These are phyloP conservation scores for Trichophyton mentagrophytes DNA, from an alignment of 2,329 filamentous ascomycete species.

Conservation along the genomic window DNA sequence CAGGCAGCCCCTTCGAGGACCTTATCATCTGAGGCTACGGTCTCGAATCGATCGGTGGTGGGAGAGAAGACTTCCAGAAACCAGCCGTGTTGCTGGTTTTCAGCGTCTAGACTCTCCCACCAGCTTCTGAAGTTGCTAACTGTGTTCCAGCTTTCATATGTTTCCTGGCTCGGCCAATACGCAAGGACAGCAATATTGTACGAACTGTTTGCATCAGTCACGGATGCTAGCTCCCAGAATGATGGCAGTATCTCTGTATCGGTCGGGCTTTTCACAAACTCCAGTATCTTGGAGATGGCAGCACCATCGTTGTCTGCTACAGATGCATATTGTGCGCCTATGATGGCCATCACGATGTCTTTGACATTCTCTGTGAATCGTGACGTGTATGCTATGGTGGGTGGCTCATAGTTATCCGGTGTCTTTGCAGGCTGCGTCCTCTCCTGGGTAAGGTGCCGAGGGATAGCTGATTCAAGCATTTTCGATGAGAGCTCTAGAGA, in stretches of 20 bases:
- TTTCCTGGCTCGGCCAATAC: conserved; percentile 26
- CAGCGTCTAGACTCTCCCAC: conserved; percentile 25
- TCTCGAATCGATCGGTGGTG: conserved; percentile 34
- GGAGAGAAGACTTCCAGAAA: conserved; percentile 35
- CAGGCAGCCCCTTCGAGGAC: conserved; percentile 31
- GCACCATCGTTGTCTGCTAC: conserved; percentile 8
- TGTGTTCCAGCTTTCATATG: conserved; percentile 23
- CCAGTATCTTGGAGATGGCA: conserved; percentile 11
- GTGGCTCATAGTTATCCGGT: conserved; percentile 9
- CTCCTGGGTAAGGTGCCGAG: conserved; percentile 8
- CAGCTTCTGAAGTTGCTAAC: conserved; percentile 27
- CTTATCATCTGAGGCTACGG: conserved; percentile 28
- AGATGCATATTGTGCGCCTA: conserved; percentile 21
- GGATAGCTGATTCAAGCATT: conserved; percentile 11
- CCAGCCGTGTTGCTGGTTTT: conserved; percentile 25
- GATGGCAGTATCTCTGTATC: conserved; percentile 3
- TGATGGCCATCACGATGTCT: conserved; percentile 24
- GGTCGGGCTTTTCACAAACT: conserved; percentile 8
- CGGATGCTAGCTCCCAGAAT: conserved; percentile 24
- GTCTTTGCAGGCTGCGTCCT: conserved; percentile 7
- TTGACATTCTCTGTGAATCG: conserved; percentile 22
- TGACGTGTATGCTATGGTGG: conserved; percentile 13
- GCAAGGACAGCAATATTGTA: conserved; percentile 28
- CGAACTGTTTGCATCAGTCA: conserved; percentile 21
- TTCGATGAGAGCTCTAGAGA: background rate